Percentiles rank a stretch among this genome's conserved stretches.
These are phyloP conservation scores for Alternaria tenuissima DNA, from an alignment of 2,329 filamentous ascomycete species.

Conservation along the genomic window DNA sequence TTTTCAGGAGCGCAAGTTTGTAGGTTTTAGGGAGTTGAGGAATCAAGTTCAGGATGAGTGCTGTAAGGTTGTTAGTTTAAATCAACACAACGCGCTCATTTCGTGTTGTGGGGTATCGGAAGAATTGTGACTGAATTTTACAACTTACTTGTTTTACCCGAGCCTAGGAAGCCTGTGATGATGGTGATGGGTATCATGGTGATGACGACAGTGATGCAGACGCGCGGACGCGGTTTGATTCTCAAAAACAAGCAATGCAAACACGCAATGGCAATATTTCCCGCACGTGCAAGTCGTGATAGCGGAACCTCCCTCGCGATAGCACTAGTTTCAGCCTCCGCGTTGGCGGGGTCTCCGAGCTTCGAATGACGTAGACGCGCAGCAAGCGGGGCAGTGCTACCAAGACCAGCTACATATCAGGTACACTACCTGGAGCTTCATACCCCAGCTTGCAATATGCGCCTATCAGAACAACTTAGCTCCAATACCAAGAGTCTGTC, in stretches of 20 bases:
- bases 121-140: background rate
- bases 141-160: conserved; percentile 80
- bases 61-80: conserved; percentile 22
- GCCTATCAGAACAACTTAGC: background rate
- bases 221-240: background rate
- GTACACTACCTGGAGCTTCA: conserved; percentile 17
- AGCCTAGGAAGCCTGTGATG: conserved; percentile 93
- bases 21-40: conserved; percentile 89
- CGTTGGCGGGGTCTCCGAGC: conserved; percentile 5
- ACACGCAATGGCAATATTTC: background rate
- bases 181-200: conserved; percentile 83
- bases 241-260: background rate
- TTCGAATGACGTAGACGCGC: conserved; percentile 19
- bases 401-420: conserved; percentile 13
- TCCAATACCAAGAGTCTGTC: conserved; percentile 9
- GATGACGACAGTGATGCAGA: background rate
- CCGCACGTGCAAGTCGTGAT: conserved; percentile 10
- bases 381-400: conserved; percentile 11
- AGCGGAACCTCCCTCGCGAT: conserved; percentile 5
- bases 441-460: background rate
- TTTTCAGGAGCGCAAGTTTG: conserved; percentile 93
- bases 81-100: background rate
- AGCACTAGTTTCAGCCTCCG: conserved; percentile 8
- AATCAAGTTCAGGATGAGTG: conserved; percentile 90
- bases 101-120: background rate